Evolutionary conservation across 2,329 filamentous ascomycete species (phyloP).

Genomic region (Penicillium capsulatum): DNA sequence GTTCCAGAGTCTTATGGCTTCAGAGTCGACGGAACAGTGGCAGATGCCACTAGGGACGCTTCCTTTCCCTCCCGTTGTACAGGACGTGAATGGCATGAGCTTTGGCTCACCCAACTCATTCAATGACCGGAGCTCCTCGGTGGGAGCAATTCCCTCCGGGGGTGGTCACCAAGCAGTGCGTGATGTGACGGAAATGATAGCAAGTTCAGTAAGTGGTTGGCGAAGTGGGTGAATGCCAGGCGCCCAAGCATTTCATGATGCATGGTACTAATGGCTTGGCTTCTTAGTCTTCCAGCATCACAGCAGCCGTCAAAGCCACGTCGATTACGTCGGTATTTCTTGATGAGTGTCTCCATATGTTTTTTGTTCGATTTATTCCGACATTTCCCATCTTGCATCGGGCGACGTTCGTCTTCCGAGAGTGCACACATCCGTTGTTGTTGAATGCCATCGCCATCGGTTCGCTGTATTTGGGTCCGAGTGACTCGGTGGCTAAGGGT

Average conservation of each 20-base stretch:
- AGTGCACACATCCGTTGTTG: conserved; percentile 43
- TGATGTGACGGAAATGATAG: conserved; percentile 45
- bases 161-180: conserved; percentile 44
- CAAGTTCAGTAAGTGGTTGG: conserved; percentile 36
- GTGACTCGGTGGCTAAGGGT: conserved; percentile 42
- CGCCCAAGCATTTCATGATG: background rate
- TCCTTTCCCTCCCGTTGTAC: conserved; percentile 35
- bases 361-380: conserved; percentile 46
- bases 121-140: conserved; percentile 35
- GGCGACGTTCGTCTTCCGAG: conserved; percentile 44
- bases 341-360: conserved; percentile 47
- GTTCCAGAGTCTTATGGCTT: conserved; percentile 44
- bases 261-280: background rate
- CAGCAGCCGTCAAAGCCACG: conserved; percentile 43
- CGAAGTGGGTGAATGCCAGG: background rate
- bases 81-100: conserved; percentile 27
- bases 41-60: conserved; percentile 43
- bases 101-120: conserved; percentile 38
- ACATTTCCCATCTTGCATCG: conserved; percentile 46
- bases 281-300: conserved; percentile 41
- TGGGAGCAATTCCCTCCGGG: conserved; percentile 39
- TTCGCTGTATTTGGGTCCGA: conserved; percentile 45
- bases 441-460: conserved; percentile 47
- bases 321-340: conserved; percentile 46
- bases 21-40: conserved; percentile 39